These are phyloP conservation scores for Chaetomium sp. DNA, from an alignment of 2,329 filamentous ascomycete species.

Conservation along the genomic window DNA sequence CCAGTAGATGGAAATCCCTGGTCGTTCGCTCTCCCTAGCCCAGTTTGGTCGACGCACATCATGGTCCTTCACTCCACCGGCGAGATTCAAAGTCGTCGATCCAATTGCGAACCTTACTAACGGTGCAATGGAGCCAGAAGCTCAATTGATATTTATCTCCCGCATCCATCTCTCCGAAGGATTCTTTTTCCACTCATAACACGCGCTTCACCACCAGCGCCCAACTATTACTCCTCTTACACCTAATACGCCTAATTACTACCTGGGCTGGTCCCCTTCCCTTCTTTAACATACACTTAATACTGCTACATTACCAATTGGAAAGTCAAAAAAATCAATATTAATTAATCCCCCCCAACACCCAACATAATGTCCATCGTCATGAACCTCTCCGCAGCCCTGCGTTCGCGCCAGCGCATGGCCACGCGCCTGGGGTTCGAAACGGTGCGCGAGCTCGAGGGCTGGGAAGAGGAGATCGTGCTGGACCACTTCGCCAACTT, in stretches of 20 bases:
- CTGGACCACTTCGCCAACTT: slow-evolving; percentile 14
- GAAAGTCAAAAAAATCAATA: no score
- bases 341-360: background rate
- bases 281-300: background rate
- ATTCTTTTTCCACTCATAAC: no score
- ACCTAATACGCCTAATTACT: background rate
- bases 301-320: no score
- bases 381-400: background rate
- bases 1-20: background rate
- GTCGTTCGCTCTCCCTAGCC: background rate
- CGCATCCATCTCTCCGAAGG: no score
- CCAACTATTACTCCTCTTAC: no score
- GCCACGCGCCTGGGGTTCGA: slow-evolving; percentile 10
- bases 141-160: background rate
- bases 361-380: background rate
- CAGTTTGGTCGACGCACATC: background rate
- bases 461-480: slow-evolving; percentile 12
- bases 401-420: background rate
- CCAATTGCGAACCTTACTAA: background rate
- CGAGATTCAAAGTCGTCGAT: no score
- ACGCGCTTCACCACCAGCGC: no score
- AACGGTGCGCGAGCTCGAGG: background rate
- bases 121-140: background rate
- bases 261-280: background rate
- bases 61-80: background rate